Evolutionary conservation across 768 basidiomycete species (phyloP).

Genomic region (Phanerodontia chrysosporium): DNA sequence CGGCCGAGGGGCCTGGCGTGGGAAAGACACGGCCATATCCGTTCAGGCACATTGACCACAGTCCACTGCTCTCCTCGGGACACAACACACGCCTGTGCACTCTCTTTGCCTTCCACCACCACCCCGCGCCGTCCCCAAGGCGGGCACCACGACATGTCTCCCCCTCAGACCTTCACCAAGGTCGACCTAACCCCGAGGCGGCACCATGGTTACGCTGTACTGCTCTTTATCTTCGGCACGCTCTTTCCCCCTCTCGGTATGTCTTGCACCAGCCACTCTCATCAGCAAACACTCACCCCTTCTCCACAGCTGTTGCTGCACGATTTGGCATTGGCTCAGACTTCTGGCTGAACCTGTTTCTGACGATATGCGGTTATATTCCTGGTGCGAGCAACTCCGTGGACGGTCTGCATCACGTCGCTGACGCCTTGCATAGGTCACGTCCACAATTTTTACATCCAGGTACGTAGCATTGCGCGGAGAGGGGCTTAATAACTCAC

Average conservation of each 20-base stretch:
- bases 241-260: conserved; percentile 78
- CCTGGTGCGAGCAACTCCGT: conserved; percentile 49
- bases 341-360: conserved; percentile 84
- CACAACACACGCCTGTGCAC: conserved; percentile 3
- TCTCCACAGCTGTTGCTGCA: conserved; percentile 77
- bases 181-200: conserved; percentile 61
- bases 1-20: not conserved
- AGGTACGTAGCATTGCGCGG: no score
- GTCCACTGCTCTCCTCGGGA: not conserved
- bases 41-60: not conserved
- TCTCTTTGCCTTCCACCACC: conserved; percentile 1
- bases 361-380: conserved; percentile 90
- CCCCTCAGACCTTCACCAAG: conserved; percentile 35
- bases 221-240: conserved; percentile 86
- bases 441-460: conserved; percentile 90
- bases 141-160: not conserved
- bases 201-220: conserved; percentile 75
- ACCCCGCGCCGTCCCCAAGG: not conserved
- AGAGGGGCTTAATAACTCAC: no score
- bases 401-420: not conserved
- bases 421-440: conserved; percentile 48
- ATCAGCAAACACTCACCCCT: not conserved
- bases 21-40: not conserved
- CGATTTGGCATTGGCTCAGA: conserved; percentile 89
- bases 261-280: not conserved